Conservation (phyloP, 2,329 filamentous ascomycete genomes). For the Cladophialophora bantiana region DNA sequence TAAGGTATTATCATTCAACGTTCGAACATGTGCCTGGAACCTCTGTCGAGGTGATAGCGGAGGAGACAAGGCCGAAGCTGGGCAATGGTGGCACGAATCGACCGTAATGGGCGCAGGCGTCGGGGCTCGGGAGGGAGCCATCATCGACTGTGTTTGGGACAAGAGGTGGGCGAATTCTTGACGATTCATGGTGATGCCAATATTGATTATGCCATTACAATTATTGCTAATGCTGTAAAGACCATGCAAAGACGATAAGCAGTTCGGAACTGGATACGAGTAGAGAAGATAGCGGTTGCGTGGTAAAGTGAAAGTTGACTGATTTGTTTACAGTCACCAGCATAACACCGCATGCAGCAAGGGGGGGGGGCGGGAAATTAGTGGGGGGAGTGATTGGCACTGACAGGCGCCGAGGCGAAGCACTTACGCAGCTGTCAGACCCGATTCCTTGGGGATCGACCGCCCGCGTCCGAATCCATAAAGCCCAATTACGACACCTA, state of each 20-base stretch:
- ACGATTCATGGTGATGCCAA: constrained; percentile 27
- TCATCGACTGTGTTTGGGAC: constrained; percentile 26
- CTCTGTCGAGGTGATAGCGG: constrained; percentile 32
- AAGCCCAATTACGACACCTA: neutral
- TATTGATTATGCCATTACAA: constrained; percentile 26
- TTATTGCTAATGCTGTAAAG: constrained; percentile 11
- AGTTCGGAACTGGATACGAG: constrained; percentile 6
- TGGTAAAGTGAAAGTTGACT: constrained; percentile 11
- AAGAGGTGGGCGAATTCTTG: constrained; percentile 31
- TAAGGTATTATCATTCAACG: constrained; percentile 23
- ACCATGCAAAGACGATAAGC: constrained; percentile 1
- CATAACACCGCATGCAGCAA: neutral
- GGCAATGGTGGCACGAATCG: constrained; percentile 9
- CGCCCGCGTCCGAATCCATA: neutral
- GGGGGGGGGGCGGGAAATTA: neutral
- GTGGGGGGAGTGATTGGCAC: neutral
- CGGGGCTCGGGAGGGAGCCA: constrained; percentile 18
- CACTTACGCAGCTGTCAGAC: constrained; percentile 1
- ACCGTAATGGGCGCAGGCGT: constrained; percentile 14
- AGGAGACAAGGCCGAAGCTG: constrained; percentile 14
- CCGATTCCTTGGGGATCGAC: neutral
- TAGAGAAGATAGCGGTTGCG: constrained; percentile 1
- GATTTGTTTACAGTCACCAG: constrained; percentile 20
- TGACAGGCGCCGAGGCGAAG: neutral
- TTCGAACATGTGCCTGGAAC: constrained; percentile 36